Evolutionary conservation across 148 eudicot species (phyloP).

Genomic region (Rhododendron mucronatum): DNA sequence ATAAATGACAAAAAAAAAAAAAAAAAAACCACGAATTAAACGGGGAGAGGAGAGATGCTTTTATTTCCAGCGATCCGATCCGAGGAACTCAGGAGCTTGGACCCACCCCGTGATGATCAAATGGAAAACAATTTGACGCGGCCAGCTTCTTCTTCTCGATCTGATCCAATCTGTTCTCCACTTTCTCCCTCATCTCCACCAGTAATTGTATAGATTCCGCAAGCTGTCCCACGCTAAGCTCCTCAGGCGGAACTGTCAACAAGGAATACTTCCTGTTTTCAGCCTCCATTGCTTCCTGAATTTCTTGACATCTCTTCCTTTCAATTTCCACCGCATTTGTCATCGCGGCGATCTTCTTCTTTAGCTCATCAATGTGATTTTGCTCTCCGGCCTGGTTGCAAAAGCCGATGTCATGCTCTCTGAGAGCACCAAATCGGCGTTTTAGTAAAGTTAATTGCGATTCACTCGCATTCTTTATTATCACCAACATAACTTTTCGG

Average conservation of each 20-base stretch:
- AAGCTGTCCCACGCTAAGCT: not conserved
- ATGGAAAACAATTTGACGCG: not conserved
- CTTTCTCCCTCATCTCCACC: not conserved
- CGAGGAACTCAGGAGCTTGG: not conserved
- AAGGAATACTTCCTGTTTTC: not conserved
- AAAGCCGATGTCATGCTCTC: too few species aligned
- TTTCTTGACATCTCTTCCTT: not conserved
- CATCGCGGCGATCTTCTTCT: not conserved
- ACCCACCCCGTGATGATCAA: not conserved
- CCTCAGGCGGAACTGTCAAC: not conserved
- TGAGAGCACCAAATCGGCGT: too few species aligned
- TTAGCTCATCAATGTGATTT: not conserved
- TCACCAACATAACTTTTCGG: too few species aligned
- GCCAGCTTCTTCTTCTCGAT: not conserved
- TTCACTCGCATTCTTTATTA: too few species aligned
- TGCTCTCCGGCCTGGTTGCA: not conserved
- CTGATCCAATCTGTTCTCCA: not conserved
- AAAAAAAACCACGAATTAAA: not conserved
- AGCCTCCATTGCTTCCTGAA: not conserved
- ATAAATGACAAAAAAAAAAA: too few species aligned
- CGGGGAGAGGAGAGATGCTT: not conserved
- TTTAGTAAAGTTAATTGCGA: too few species aligned
- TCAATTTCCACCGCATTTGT: not conserved
- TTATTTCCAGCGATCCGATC: not conserved
- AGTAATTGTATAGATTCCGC: not conserved